These are phyloP conservation scores for Thielaviopsis ethacetica DNA, from an alignment of 2,329 filamentous ascomycete genomes.

Conservation along the genomic window DNA sequence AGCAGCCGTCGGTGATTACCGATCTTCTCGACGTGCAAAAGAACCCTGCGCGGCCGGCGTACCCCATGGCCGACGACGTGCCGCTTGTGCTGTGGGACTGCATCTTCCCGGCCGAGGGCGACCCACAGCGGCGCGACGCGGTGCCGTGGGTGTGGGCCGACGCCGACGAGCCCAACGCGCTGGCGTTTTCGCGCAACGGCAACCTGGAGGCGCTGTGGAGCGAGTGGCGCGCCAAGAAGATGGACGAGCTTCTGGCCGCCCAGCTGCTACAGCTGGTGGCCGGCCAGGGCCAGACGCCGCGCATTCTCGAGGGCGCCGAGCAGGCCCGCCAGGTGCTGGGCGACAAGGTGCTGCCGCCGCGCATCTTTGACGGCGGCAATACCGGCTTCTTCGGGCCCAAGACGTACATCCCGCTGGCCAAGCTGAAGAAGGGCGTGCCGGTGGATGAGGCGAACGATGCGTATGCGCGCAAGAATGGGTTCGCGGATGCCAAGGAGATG, in stretches of 20 bases:
- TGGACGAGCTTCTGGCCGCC: slow-evolving; percentile 73
- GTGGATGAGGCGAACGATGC: slow-evolving; percentile 41
- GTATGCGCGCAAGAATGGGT: slow-evolving; percentile 46
- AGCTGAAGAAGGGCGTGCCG: slow-evolving; percentile 30
- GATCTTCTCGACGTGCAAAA: slow-evolving; percentile 56
- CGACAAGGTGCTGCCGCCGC: slow-evolving; percentile 2
- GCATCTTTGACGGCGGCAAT: slow-evolving; percentile 41
- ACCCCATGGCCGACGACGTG: slow-evolving; percentile 78
- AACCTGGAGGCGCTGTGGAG: slow-evolving; percentile 66
- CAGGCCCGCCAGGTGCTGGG: slow-evolving; percentile 7
- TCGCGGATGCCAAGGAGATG: slow-evolving; percentile 34
- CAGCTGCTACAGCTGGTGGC: slow-evolving; percentile 51
- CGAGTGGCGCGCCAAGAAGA: slow-evolving; percentile 68
- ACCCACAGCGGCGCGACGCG: slow-evolving; percentile 33
- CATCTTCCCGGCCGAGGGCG: slow-evolving; percentile 42
- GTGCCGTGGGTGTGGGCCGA: slow-evolving; percentile 60
- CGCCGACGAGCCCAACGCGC: slow-evolving; percentile 43
- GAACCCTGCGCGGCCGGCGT: slow-evolving; percentile 64
- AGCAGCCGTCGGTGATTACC: slow-evolving; percentile 55
- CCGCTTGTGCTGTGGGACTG: slow-evolving; percentile 95
- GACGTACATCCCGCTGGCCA: slow-evolving; percentile 37
- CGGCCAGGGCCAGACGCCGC: slow-evolving; percentile 19
- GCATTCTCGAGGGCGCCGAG: neutral
- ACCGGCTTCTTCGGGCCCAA: slow-evolving; percentile 22
- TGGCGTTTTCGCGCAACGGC: slow-evolving; percentile 48